A percentile compares a stretch with the other conserved stretches of the same genome.
These are phyloP conservation scores for Pyrenophora graminea DNA, from an alignment of 2,329 filamentous ascomycete species.

Conservation along the genomic window DNA sequence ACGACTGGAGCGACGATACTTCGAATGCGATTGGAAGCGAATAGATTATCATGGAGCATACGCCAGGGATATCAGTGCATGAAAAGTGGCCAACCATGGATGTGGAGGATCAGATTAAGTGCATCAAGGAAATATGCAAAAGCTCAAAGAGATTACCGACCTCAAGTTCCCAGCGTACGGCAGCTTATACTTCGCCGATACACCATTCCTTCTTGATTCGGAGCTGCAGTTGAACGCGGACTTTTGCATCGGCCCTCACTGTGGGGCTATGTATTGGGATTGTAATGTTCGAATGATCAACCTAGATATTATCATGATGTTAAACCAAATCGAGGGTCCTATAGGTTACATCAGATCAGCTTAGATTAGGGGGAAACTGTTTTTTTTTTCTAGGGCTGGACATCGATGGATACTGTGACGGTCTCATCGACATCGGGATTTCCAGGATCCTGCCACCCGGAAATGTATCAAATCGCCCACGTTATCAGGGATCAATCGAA, in stretches of 20 bases:
- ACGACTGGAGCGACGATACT: constrained; percentile 50
- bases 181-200: constrained; percentile 33
- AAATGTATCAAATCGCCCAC: constrained; percentile 22
- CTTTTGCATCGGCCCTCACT: constrained; percentile 37
- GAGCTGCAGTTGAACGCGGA: too few relatives aligned
- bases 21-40: constrained; percentile 42
- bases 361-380: too few relatives aligned
- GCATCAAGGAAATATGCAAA: constrained; percentile 36
- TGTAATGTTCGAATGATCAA: constrained; percentile 29
- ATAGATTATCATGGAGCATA: constrained; percentile 49
- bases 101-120: constrained; percentile 5
- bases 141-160: constrained; percentile 36
- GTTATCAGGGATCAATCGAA: constrained; percentile 44
- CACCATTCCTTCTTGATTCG: too few relatives aligned
- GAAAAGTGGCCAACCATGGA: constrained; percentile 42
- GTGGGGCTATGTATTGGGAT: constrained; percentile 37
- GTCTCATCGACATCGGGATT: constrained; percentile 47
- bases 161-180: constrained; percentile 48
- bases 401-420: constrained; percentile 41
- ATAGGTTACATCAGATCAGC: constrained; percentile 30
- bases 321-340: constrained; percentile 47
- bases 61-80: constrained; percentile 39
- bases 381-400: constrained; percentile 36
- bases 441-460: constrained; percentile 40
- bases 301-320: constrained; percentile 41